phyloP scores from a whole-genome alignment of 2,329 filamentous ascomycete species.

The Ophiostoma sp. region DNA sequence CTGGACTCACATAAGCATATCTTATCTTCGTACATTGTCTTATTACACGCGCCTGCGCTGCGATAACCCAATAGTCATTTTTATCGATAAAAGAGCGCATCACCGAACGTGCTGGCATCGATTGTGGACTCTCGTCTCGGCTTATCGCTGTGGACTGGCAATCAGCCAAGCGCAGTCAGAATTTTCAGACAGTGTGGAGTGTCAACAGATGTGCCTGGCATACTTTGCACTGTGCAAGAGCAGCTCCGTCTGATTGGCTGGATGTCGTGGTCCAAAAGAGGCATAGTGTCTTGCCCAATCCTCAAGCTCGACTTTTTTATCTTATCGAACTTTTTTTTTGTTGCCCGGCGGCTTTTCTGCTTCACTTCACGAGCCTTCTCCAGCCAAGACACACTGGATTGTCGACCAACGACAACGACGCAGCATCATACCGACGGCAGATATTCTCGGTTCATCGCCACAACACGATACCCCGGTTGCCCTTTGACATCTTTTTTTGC shows the following conservation, averaged over 20 bases:
- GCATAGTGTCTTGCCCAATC: neutral
- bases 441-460: neutral
- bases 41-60: neutral
- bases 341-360: slow-evolving; percentile 16
- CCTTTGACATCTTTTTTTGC: neutral
- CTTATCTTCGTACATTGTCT: neutral
- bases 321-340: slow-evolving; percentile 19
- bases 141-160: neutral
- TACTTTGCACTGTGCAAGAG: neutral
- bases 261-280: neutral
- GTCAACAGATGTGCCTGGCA: no score
- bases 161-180: slow-evolving; percentile 2
- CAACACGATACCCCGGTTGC: neutral
- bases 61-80: neutral
- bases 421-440: neutral
- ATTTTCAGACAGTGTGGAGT: slow-evolving; percentile 13
- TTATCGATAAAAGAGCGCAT: slow-evolving; percentile 10
- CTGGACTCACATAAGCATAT: neutral
- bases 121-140: neutral
- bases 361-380: slow-evolving; percentile 8
- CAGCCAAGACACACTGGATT: neutral
- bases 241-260: neutral
- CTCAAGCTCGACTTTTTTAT: slow-evolving; percentile 12
- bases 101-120: neutral
- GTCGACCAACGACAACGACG: neutral